These are phyloP conservation scores for Fusarium sacchari DNA, from an alignment of 2,329 filamentous ascomycete genomes.

Conservation along the genomic window DNA sequence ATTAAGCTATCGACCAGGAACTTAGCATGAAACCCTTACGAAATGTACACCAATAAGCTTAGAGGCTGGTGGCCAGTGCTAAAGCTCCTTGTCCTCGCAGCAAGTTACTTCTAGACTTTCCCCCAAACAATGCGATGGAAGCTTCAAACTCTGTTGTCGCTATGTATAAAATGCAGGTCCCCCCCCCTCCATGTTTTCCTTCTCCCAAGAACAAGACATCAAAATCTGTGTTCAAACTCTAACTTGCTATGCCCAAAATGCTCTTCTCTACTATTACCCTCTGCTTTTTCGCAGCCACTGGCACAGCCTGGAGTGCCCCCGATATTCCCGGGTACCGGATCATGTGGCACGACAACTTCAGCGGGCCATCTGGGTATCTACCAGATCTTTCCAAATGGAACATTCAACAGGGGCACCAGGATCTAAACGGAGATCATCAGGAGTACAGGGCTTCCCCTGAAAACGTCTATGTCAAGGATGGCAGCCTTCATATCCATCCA, in stretches of 20 bases:
- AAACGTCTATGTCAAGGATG: conserved; percentile 60
- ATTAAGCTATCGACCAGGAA: not conserved
- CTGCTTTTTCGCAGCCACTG: not conserved
- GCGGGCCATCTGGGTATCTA: conserved; percentile 49
- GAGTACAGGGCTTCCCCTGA: conserved; percentile 40
- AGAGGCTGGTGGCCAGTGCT: no score
- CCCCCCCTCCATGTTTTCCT: not conserved
- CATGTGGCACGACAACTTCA: conserved; percentile 58
- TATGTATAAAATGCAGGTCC: not conserved
- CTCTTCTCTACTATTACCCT: not conserved
- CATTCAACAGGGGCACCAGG: conserved; percentile 27
- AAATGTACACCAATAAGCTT: not conserved
- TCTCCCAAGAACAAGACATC: not conserved
- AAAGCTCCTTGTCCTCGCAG: not conserved
- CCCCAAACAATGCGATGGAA: fast-evolving
- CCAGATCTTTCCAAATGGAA: conserved; percentile 57
- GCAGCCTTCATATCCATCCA: conserved; percentile 60
- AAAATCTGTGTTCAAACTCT: not conserved
- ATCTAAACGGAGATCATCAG: conserved; percentile 22
- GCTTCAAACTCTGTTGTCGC: not conserved
- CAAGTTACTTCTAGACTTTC: not conserved
- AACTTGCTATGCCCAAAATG: not conserved
- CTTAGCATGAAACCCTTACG: no score
- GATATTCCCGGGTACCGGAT: conserved; percentile 48
- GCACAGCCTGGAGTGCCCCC: conserved; percentile 43